Evolutionary conservation across 1,139 yeast species (phyloP), one percentile per base, ranked within the genome.

Genomic region (Sugiyamaella xylanicola): DNA sequence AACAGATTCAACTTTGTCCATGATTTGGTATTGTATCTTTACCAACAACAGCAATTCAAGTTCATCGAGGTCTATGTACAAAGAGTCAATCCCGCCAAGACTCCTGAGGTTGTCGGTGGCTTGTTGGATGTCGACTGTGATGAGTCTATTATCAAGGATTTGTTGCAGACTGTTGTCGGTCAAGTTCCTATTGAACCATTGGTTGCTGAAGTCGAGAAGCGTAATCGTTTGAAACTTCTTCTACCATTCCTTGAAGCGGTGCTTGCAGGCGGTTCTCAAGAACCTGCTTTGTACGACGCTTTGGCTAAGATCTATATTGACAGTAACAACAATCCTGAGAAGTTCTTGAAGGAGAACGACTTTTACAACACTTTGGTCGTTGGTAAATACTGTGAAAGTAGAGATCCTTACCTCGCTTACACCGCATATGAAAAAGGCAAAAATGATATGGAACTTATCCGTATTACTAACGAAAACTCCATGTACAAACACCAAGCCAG

Each of bases 401-500:
- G 99, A 74, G 99, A 93, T 70, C 99, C 99, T 59, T 93, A 90
- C 76, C 80, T 93, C 72, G 99, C 99, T 17, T 93, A 90, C 73
- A 93, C 93, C 74, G 95, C 97, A 55, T 93, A 93, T 73, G 95
- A 95, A 61, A 92, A 91, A 76, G 99, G 99, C 70, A 79, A 82
- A 56, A 92, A 93, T 68, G 97, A 93, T 72, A 86, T 80, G 59
- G 99, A 93, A 73, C 82, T 93, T 69, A 83, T 93, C 67, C 80
- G 84, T 68, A 91, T 93, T 72, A 93, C 99, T 64, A 93, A 93
- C 71, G 99, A 95, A 69, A 93, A 93, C 74, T 84, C 95, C 66
- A 93, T 93, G 99, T 93, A 88, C 80, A 95, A 95, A 74, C 93
- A 93, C 74, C 99, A 95, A 78, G 99, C 99, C 13, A 86, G 98